These are phyloP conservation scores for Singerocomus inundabilis DNA, from an alignment of 1,284 basidiomycete genomes.

Conservation along the genomic window DNA sequence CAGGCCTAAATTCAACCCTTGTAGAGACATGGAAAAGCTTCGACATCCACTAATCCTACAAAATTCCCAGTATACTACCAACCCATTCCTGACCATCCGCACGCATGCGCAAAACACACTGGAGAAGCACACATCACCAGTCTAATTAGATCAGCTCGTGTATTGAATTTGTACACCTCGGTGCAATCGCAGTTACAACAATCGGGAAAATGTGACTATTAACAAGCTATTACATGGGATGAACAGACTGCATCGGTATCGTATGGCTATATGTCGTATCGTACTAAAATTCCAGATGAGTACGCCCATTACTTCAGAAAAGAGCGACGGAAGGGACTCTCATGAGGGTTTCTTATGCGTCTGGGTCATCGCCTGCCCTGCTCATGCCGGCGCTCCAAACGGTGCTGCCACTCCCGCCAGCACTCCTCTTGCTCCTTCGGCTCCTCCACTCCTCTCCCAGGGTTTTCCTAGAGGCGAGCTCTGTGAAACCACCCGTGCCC, in stretches of 20 bases:
- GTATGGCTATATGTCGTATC: constrained; percentile 23
- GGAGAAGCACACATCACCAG: constrained; percentile 42
- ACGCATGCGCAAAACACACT: constrained; percentile 80
- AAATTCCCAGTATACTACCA: constrained; percentile 62
- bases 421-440: constrained; percentile 53
- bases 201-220: constrained; percentile 17
- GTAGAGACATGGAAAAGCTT: constrained; percentile 63
- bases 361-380: constrained; percentile 49
- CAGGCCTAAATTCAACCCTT: constrained; percentile 7
- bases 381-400: constrained; percentile 84
- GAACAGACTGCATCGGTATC: constrained; percentile 22
- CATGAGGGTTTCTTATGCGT: constrained; percentile 18
- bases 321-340: neutral
- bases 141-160: neutral
- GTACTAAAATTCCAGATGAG: constrained; percentile 19
- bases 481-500: constrained; percentile 70
- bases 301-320: constrained; percentile 9
- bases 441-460: constrained; percentile 53
- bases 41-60: constrained; percentile 71
- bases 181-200: neutral
- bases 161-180: neutral
- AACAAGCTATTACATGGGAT: constrained; percentile 22
- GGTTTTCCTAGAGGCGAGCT: constrained; percentile 52
- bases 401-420: constrained; percentile 68
- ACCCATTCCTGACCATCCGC: constrained; percentile 78